Evolutionary conservation across 495 filamentous ascomycete species (phyloP), one percentile per base, ranked within the genome.

Genomic region (Aspergillus nidulans): DNA sequence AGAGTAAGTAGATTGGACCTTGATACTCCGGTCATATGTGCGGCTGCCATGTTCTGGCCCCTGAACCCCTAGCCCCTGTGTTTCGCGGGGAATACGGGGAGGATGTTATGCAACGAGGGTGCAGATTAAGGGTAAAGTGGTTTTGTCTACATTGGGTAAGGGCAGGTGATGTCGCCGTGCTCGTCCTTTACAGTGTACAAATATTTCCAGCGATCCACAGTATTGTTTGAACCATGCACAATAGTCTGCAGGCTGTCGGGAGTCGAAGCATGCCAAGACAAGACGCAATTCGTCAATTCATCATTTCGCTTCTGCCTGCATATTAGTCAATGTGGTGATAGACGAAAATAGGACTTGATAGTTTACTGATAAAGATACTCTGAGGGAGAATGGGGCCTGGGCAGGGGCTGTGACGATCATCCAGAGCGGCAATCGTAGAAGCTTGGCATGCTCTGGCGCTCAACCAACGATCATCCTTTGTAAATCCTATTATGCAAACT

Each of bases 381-480:
- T n/a, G 30, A n/a, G n/a, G 15, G 15, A 18, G 13, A 16, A 13
- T 18, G 36, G 36, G 1, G 15, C 16, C 36, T 39, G 36, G 36
- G 36, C 36, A 39, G 36, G 36, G 36, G 36, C 36, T 39, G 36
- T 49, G 45, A 21, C 26, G 45, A 49, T 49, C 45, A 36, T 49
- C 45, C 4, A 36, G 21, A 49, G 45, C 45, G 45, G 45, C 45
- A 49, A 36, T 49, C 21, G 45, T 49, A 36, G 45, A 49, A 30
- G 45, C 45, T 49, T 49, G 45, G 45, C 45, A 49, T 49, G n/a
- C 15, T 39, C 30, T 12, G 36, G n/a, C 36, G 36, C 36, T 8
- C 6, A 39, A 9, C n/a, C 15, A 18, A 39, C 36, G 18, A 39
- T 39, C 15, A 2, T 36, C 36, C 45, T 21, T 49, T 16, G 36